Percentiles rank a stretch among this genome's conserved stretches.
Evolutionary conservation across 495 filamentous ascomycete species (phyloP).

Genomic region (Recurvomyces mirabilis): DNA sequence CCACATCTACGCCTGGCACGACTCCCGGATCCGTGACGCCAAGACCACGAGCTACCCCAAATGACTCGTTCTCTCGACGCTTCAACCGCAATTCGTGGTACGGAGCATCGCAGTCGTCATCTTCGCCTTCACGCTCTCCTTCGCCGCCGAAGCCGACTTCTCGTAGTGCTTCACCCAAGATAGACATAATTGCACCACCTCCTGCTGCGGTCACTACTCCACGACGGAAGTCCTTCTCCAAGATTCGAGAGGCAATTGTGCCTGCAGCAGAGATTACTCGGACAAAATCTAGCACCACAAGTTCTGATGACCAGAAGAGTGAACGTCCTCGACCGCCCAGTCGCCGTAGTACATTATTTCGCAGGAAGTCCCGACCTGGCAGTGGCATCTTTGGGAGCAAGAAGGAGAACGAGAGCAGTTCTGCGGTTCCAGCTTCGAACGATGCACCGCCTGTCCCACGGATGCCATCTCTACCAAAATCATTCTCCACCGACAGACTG

Average conservation of each 20-base stretch:
- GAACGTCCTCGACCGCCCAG: neutral
- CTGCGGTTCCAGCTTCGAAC: neutral
- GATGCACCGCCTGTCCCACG: constrained; percentile 6
- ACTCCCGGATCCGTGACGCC: constrained; percentile 11
- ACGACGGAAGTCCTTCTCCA: constrained; percentile 8
- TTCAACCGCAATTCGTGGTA: constrained; percentile 11
- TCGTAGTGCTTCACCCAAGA: neutral
- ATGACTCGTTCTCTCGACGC: constrained; percentile 10
- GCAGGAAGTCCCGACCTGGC: constrained; percentile 5
- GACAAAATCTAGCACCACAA: neutral
- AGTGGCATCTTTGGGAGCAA: constrained; percentile 1
- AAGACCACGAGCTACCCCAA: neutral
- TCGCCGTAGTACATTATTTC: constrained; percentile 1
- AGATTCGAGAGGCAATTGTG: constrained; percentile 7
- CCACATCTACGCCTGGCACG: constrained; percentile 7
- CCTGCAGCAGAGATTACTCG: neutral
- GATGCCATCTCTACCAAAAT: constrained; percentile 44
- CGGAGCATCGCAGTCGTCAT: neutral
- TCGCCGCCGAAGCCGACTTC: constrained; percentile 12
- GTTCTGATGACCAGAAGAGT: neutral
- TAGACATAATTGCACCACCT: neutral
- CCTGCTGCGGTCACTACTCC: neutral
- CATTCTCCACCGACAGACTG: constrained; percentile 49
- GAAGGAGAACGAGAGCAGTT: constrained; percentile 1
- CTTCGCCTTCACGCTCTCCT: constrained; percentile 10